phyloP scores from a whole-genome alignment of 148 eudicot species.

The Spergularia bocconei region DNA sequence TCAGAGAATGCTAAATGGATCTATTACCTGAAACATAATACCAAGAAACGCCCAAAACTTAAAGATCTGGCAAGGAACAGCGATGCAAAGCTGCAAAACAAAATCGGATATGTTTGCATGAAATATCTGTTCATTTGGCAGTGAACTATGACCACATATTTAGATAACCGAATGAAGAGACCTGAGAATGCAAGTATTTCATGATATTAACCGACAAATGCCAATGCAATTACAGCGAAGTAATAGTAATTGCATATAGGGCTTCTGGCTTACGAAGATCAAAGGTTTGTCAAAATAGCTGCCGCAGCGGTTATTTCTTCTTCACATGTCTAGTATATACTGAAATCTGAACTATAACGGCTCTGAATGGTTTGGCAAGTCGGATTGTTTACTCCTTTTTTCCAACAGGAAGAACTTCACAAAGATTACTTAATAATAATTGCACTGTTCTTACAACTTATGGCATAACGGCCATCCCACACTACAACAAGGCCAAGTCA shows the following conservation, averaged over 20 bases:
- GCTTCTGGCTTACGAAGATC: not conserved
- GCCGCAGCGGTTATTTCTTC: not conserved
- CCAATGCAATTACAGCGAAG: not conserved
- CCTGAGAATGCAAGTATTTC: not conserved
- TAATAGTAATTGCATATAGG: not conserved
- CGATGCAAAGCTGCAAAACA: slow-evolving; percentile 74
- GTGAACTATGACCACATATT: not conserved
- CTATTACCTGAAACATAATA: slow-evolving; percentile 86
- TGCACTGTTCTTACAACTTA: no score
- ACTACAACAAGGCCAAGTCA: no score
- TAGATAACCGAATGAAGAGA: not conserved
- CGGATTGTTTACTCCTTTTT: no score
- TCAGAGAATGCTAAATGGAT: not conserved
- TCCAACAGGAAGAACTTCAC: no score
- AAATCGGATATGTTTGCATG: not conserved
- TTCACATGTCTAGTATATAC: not conserved
- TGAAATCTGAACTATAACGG: no score
- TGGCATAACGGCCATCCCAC: no score
- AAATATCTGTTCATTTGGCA: not conserved
- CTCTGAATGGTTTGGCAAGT: no score
- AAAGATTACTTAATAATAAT: no score
- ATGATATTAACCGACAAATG: not conserved
- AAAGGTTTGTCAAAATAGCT: not conserved
- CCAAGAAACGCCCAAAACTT: slow-evolving; percentile 94
- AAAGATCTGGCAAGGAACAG: slow-evolving; percentile 94